Percentiles rank a stretch among this genome's conserved stretches.
phyloP scores from a whole-genome alignment of 1,284 basidiomycete genomes.

The Inonotus hispidus region DNA sequence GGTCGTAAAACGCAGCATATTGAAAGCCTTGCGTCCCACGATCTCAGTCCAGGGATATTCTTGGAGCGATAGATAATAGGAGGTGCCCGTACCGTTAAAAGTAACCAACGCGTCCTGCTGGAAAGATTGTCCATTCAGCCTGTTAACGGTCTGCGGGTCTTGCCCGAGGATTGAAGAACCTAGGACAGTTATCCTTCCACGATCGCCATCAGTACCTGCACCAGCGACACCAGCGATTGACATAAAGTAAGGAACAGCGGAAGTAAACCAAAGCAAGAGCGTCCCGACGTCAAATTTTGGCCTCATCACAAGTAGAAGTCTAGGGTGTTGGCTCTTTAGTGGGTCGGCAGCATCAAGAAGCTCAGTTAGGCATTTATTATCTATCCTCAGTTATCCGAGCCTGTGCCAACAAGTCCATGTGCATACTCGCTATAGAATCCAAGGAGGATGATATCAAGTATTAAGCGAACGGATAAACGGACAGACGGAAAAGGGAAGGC shows the following conservation, averaged over 20 bases:
- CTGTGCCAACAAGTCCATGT: too few species aligned
- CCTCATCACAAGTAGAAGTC: not conserved
- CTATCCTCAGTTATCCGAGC: too few species aligned
- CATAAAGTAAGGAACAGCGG: not conserved
- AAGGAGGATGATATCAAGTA: too few species aligned
- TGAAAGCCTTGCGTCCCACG: slow-evolving; percentile 31
- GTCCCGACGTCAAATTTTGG: not conserved
- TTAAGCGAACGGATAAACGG: too few species aligned
- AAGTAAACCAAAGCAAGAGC: not conserved
- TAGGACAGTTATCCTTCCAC: slow-evolving; percentile 19
- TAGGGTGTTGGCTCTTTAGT: not conserved
- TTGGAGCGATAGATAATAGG: not conserved
- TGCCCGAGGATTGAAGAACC: slow-evolving; percentile 29
- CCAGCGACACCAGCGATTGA: not conserved
- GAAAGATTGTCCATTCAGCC: slow-evolving; percentile 41
- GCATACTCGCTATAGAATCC: too few species aligned
- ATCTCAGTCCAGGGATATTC: not conserved
- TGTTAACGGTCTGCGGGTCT: slow-evolving; percentile 35
- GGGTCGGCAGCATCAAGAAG: not conserved
- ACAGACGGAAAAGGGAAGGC: not conserved
- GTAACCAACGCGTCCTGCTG: slow-evolving; percentile 38
- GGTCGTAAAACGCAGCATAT: slow-evolving; percentile 35
- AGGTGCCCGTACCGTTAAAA: slow-evolving; percentile 29
- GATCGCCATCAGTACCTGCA: not conserved
- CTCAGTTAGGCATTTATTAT: not conserved